Base-by-base conservation (phyloP, 495 filamentous ascomycete species). In the Friedmanniomyces simplex region DNA sequence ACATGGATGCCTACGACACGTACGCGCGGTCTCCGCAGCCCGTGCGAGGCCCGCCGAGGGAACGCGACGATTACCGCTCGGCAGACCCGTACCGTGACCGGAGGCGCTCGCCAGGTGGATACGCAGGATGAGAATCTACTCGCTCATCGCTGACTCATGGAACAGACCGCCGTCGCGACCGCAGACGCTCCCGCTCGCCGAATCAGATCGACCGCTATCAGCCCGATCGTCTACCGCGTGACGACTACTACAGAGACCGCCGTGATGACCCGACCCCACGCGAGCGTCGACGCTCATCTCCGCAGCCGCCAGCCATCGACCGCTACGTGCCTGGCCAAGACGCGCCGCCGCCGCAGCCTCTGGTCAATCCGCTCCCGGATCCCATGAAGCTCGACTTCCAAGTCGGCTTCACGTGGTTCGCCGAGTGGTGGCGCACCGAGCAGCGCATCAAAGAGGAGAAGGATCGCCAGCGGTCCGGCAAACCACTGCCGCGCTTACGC, bases 401-500 rank as follows among this genome's bases (percentile, higher is more conserved):
- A 68, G 93, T 96, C 49, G 91, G 93, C 0, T 97, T 97, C 73
- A 95, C 86, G 24, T 97, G 84, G 71, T 99, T 94, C 67, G 87
- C 89, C 7, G 94, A 97, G 70, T 99, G 93, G 93, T 96, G 91
- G 90, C 77, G 90, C 55, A 72, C 78, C 11, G 89, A 95, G 64
- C 86, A 94, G 67, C 77, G 77, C 25, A 84, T 94, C 56, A 91
- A 89, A 66, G 88, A 94, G 52, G 89, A 95, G 57, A 85, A 85
- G 63, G 89, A 96, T 64, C 84, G 87, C 20, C 74, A 75, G 18
- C 85, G 82, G 62, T 82, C 83, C 52, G 89, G 89, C 26, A 78
- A 83, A 46, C 82, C 84, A 16, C 80, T 85, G 51, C 54, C 56
- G 1, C 80, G 85, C 32, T 73, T 86, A 43, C 85, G 86, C 57